These are phyloP conservation scores for Ailanthus altissimus DNA, from an alignment of 345 rosid genomes.

Conservation along the genomic window DNA sequence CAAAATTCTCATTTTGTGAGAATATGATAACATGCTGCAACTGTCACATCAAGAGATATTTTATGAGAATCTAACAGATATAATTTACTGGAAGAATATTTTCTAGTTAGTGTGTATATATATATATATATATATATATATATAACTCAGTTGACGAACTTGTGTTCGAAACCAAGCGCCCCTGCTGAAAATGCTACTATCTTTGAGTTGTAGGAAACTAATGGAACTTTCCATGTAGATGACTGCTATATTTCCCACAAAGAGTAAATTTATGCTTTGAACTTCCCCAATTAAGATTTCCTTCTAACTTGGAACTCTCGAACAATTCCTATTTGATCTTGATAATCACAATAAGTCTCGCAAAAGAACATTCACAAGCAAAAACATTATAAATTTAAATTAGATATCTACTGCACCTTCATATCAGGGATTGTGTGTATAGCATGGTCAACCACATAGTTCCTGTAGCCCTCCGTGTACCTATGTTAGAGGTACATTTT, in stretches of 20 bases:
- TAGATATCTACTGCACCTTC: slow-evolving; percentile 27
- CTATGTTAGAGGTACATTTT: slow-evolving; percentile 18
- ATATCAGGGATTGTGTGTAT: slow-evolving; percentile 15
- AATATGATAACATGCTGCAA: neutral
- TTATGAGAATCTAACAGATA: neutral
- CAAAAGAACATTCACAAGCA: slow-evolving; percentile 15
- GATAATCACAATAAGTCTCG: neutral
- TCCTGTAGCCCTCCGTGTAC: slow-evolving; percentile 18
- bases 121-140: neutral
- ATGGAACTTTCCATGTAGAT: neutral
- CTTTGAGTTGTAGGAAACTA: neutral
- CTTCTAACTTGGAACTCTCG: neutral
- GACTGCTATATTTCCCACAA: neutral
- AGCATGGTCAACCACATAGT: slow-evolving; percentile 22
- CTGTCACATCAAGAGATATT: neutral
- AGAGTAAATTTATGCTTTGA: neutral
- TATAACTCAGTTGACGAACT: neutral
- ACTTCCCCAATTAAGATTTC: neutral
- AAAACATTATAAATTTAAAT: neutral
- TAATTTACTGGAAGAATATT: neutral
- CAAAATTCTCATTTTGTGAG: neutral
- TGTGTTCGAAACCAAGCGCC: neutral
- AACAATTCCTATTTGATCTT: neutral
- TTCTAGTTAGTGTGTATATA: neutral
- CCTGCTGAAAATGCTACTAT: neutral